Base-by-base conservation (phyloP, 202 grass and related monocot species). In the Setaria italica region DNA sequence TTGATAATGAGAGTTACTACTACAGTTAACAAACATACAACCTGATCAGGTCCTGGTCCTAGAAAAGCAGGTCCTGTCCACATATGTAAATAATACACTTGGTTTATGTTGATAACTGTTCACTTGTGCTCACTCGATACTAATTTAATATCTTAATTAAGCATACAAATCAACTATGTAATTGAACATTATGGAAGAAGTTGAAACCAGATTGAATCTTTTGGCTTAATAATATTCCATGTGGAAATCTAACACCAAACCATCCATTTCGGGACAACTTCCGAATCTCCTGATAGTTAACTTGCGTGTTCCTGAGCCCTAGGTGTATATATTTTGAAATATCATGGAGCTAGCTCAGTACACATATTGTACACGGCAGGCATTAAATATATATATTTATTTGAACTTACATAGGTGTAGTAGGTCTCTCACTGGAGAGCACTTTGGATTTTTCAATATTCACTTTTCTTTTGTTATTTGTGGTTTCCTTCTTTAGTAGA, bases 71-170 rank as follows among this genome's bases (percentile, higher is more conserved):
- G 15, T 55, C 3, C 9, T 55, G 33, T 75, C 49, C 10, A 15
- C 34, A 15, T 49, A 55, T 45, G 9, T 67, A 43, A 33, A 84
- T 56, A 54, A 84, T 55, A 54, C 32, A 76, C 32, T 41, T 76
- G 30, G 32, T 37, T 62, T 41, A 19, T 12, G 29, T 33, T 7
- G 43, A 35, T 35, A 9, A 20, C 16, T 53, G 63, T 35, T 33
- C 17, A n/a, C 5, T 51, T 53, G 21, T 35, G 25, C 8, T 3
- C 30, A 67, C 12, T 41, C 25, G 12, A 20, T 41, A 17, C 17
- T 21, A 49, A 51, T 51, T 72, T 72, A 17, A 51, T 50, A 17
- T 50, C 30, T 53, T 34, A 69, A 2, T 69, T 53, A 37, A 68
- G 64, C 12, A 69, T n/a, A 76, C 39, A 7, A 41, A 21, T 69